Base-by-base conservation (phyloP, 805 yeast genomes). In the Saturnispora saitoi region DNA sequence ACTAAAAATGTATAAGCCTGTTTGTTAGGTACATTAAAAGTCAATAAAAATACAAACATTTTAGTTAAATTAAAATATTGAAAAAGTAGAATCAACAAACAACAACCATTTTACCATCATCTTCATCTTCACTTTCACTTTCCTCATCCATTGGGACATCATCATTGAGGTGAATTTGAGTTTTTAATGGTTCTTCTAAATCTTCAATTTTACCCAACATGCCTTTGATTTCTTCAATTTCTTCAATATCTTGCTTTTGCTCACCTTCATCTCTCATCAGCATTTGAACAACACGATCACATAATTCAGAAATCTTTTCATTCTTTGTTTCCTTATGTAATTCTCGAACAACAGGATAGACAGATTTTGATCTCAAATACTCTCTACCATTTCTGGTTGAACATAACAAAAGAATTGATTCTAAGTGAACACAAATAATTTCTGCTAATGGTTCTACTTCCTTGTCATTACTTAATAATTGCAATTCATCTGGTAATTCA, bases 231-330 rank as follows among this genome's bases (percentile, higher is more conserved):
- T 71, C 58, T 3, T 45, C 46, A 9, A 48, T 68, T 48, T 75
- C 77, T 26, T 69, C 77, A 40, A 73, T 77, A 29, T 76, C 78
- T 29, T 70, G 77, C 51, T 68, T 71, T 31, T 71, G 73, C 22
- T 69, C 70, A n/a, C 63, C 71, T 59, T 90, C 97, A 60, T 91
- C 97, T 71, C 97, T 80, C 93, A 86, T 85, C 54, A 91, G 72
- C 80, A 88, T 77, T 63, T 91, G 91, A 20, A 90, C 99, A 37
- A 86, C 65, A 62, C 93, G 76, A 57, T 88, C 95, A 68, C 93
- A 83, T 40, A 85, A 67, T 40, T 85, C 95, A 40, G 71, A 71
- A 20, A 87, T 73, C 17, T 54, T 48, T 24, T 66, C 69, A 38
- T 68, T 66, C 20, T 67, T 66, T 4, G 67, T 60, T 43, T 66